These are phyloP conservation scores for Simmondsia chinensis DNA, from an alignment of 148 eudicot genomes.

Conservation along the genomic window DNA sequence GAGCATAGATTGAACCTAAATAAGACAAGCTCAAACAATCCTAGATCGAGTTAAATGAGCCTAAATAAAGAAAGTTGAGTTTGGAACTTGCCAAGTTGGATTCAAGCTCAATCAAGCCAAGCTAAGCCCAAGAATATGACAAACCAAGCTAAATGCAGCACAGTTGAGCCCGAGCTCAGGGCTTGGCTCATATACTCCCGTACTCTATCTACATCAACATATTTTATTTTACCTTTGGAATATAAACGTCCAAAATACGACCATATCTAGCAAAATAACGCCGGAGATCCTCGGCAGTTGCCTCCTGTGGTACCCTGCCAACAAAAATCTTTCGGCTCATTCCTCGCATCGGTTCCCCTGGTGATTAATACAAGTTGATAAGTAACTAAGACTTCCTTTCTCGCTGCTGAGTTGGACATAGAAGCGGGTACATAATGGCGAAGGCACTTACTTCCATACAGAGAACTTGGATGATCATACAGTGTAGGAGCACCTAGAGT, in stretches of 20 bases:
- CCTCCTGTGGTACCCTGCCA: constrained; percentile 95
- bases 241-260: constrained; percentile 76
- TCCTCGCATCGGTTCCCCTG: constrained; percentile 65
- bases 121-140: too few species aligned
- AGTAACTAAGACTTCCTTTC: not conserved
- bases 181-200: too few species aligned
- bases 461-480: constrained; percentile 74
- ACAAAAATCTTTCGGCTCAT: constrained; percentile 89
- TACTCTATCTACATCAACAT: too few species aligned
- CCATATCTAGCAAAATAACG: constrained; percentile 94
- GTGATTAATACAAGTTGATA: constrained; percentile 2
- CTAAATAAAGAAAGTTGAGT: too few species aligned
- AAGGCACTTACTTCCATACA: constrained; percentile 71
- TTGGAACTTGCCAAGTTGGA: too few species aligned
- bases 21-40: too few species aligned
- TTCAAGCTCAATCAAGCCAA: too few species aligned
- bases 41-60: too few species aligned
- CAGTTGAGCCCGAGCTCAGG: too few species aligned
- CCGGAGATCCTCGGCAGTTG: constrained; percentile 78
- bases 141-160: too few species aligned
- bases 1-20: too few species aligned
- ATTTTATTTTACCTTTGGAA: constrained; percentile 62
- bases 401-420: too few species aligned
- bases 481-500: constrained; percentile 91
- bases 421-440: not conserved